A percentile compares a stretch with the other conserved stretches of the same genome.
Conservation (phyloP, 1,139 yeast species). For the Sugiyamaella castrensis region DNA sequence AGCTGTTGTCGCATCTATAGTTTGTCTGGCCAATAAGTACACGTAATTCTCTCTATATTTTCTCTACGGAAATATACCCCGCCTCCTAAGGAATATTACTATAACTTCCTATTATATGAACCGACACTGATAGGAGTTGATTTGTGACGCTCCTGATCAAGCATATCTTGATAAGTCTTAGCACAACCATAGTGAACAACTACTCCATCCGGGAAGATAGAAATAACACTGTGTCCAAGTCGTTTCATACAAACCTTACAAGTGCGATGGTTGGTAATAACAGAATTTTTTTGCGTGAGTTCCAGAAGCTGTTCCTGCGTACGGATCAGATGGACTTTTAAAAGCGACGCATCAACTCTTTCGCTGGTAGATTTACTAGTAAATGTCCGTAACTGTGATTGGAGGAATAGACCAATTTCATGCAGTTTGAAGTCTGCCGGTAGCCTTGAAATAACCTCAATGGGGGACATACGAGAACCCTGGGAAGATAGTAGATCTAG, state of each 20-base stretch:
- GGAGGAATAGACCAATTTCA: conserved; percentile 47
- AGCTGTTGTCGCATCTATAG: not conserved
- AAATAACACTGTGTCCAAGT: conserved; percentile 61
- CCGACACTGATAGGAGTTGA: conserved; percentile 7
- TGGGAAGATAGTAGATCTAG: conserved; percentile 47
- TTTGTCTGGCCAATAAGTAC: not conserved
- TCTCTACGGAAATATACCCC: no score
- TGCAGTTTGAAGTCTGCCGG: conserved; percentile 51
- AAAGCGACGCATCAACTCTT: conserved; percentile 34
- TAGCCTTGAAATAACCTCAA: conserved; percentile 48
- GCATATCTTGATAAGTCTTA: conserved; percentile 24
- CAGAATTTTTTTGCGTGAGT: conserved; percentile 40
- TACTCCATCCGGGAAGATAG: conserved; percentile 49
- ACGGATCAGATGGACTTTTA: conserved; percentile 41
- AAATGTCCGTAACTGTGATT: conserved; percentile 45
- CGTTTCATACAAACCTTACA: conserved; percentile 62
- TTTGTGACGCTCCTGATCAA: conserved; percentile 16
- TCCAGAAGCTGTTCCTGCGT: conserved; percentile 41
- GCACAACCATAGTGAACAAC: conserved; percentile 73
- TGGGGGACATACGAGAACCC: conserved; percentile 54
- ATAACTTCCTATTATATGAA: conserved; percentile 2
- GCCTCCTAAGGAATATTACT: no score
- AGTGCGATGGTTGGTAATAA: conserved; percentile 41
- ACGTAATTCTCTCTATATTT: not conserved
- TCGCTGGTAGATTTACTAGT: conserved; percentile 29